Evolutionary conservation across 768 basidiomycete species (phyloP).

Genomic region (Boletus barrowsii): DNA sequence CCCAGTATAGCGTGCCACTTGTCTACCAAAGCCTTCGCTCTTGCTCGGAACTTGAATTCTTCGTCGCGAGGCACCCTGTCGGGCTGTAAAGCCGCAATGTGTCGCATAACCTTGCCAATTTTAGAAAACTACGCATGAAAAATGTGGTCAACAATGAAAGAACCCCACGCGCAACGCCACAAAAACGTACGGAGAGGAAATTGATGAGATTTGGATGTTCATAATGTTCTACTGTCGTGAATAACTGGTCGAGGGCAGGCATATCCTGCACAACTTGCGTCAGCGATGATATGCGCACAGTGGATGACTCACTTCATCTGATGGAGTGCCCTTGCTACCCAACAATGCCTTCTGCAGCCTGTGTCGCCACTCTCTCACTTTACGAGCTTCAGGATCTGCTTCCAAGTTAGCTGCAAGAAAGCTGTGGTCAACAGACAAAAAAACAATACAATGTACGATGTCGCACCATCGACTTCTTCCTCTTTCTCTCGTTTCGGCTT

Average conservation of each 20-base stretch:
- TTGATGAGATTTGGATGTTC: slow-evolving; percentile 69
- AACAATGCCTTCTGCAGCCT: slow-evolving; percentile 87
- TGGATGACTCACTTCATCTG: slow-evolving; percentile 52
- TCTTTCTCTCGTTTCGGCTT: slow-evolving; percentile 60
- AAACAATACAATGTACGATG: neutral
- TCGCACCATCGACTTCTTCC: slow-evolving; percentile 57
- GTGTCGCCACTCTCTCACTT: slow-evolving; percentile 91
- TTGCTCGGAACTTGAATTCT: slow-evolving; percentile 50
- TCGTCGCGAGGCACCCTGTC: slow-evolving; percentile 48
- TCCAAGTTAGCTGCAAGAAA: slow-evolving; percentile 38
- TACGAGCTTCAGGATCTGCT: slow-evolving; percentile 59
- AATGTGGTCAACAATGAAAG: slow-evolving; percentile 6
- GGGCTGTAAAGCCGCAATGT: slow-evolving; percentile 46
- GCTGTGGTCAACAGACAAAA: slow-evolving; percentile 4
- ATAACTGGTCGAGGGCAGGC: slow-evolving; percentile 66
- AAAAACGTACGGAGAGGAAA: slow-evolving; percentile 54
- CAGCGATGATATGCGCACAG: neutral
- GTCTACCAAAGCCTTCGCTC: slow-evolving; percentile 46
- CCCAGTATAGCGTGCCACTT: slow-evolving; percentile 43
- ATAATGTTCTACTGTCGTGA: slow-evolving; percentile 74
- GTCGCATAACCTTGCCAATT: slow-evolving; percentile 60
- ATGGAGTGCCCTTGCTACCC: slow-evolving; percentile 59
- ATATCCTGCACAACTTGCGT: slow-evolving; percentile 56
- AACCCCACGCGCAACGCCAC: slow-evolving; percentile 1
- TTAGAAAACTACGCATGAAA: slow-evolving; percentile 39